Evolutionary conservation across 805 yeast species (phyloP), one percentile per base, ranked within the genome.

Genomic region (Ogataea thermomethanolica): DNA sequence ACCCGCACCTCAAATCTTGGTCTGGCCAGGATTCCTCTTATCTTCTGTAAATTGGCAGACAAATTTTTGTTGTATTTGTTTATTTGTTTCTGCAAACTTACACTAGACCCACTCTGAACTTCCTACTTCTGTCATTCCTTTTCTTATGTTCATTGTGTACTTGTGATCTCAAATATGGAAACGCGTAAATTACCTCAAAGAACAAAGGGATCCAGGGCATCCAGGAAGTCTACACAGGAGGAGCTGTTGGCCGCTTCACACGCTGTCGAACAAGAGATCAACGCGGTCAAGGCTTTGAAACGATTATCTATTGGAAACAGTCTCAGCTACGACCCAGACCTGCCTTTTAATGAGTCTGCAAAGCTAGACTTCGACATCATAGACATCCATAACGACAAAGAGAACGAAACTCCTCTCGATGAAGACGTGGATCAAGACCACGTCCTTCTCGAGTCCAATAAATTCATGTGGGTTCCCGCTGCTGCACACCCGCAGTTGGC

Each of bases 391-490:
- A 35, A 37, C 8, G 46, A 43, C 32, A 35, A 39, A 20, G 34
- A 32, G n/a, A 44, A 23, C 14, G 38, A 35, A 8, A 28, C 30
- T 5, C 36, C 44, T 20, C 32, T 29, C 11, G 42, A 37, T 24
- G 50, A 39, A 12, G 45, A 39, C 2, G 17, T 39, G 14, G 55
- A 52, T 33, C 43, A 49, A 4, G 55, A 50, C 22, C 41, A 45
- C 17, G 50, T 50, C 7, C 22, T 58, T 10, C 45, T 53, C 20
- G 67, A 64, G 39, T 64, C 74, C 12, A 73, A 74, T 35, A 66
- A 76, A 42, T 64, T 85, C 24, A 66, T 91, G 39, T 91, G 99
- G 99, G 97, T 93, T 1, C 98, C 98, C 0, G 99, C 98, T 2
- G 79, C 78, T 47, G 71, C 88, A 27, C 99, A 93, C 59, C 98